A percentile compares a stretch with the other conserved stretches of the same genome.
phyloP scores from a whole-genome alignment of 2,329 filamentous ascomycete genomes.

The Tolypocladium endophyticum region DNA sequence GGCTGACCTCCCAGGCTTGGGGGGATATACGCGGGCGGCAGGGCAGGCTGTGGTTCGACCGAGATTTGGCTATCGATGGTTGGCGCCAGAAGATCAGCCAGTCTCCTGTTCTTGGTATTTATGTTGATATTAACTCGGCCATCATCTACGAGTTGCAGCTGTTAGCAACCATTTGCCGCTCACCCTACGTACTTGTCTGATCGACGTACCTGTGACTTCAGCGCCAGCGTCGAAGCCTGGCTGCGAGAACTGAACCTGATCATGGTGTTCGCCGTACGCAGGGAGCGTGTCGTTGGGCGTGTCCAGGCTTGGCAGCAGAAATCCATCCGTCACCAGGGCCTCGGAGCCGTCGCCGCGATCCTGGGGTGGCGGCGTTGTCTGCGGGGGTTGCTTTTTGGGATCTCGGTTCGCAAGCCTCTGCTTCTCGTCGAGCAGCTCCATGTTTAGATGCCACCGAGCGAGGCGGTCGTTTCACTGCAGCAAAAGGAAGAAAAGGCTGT shows the following conservation, averaged over 20 bases:
- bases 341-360: slow-evolving; percentile 14
- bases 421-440: slow-evolving; percentile 18
- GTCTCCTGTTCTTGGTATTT: slow-evolving; percentile 54
- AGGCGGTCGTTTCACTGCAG: neutral
- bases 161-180: neutral
- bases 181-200: neutral
- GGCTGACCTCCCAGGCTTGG: slow-evolving; percentile 58
- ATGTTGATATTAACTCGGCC: slow-evolving; percentile 74
- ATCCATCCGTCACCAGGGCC: slow-evolving; percentile 26
- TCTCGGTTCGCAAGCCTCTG: slow-evolving; percentile 9
- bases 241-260: slow-evolving; percentile 49
- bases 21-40: slow-evolving; percentile 61
- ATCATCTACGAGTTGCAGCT: slow-evolving; percentile 42
- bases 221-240: slow-evolving; percentile 54
- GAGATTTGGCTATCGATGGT: slow-evolving; percentile 48
- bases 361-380: neutral
- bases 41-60: slow-evolving; percentile 33
- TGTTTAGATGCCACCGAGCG: slow-evolving; percentile 1
- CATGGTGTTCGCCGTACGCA: slow-evolving; percentile 46
- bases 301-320: slow-evolving; percentile 29
- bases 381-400: neutral
- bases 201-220: slow-evolving; percentile 37
- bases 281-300: slow-evolving; percentile 35
- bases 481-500: neutral
- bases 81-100: slow-evolving; percentile 58